phyloP scores from a whole-genome alignment of 164 flowering plant genomes.

The Magnolia kwangsiensis region DNA sequence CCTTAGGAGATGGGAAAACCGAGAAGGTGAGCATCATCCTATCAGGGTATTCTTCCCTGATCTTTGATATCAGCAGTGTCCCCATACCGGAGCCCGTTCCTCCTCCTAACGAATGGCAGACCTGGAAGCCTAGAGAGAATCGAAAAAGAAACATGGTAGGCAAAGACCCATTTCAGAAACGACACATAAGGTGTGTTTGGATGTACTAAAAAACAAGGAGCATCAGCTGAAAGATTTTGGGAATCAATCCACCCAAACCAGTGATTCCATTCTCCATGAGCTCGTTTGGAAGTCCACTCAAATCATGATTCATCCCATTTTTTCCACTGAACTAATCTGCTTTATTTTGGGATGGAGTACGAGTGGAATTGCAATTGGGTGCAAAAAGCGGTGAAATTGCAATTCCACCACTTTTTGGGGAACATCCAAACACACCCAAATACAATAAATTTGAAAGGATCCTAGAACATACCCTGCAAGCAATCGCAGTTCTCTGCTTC shows the following conservation, averaged over 20 bases:
- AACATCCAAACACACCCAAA: too few relatives aligned
- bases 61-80: constrained; percentile 53
- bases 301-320: too few relatives aligned
- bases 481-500: constrained; percentile 34
- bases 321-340: too few relatives aligned
- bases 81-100: constrained; percentile 69
- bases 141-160: background rate
- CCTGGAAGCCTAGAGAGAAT: constrained; percentile 42
- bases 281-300: background rate
- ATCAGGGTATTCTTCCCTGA: constrained; percentile 60
- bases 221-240: background rate
- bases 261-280: background rate
- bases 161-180: background rate
- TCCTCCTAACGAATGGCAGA: constrained; percentile 57
- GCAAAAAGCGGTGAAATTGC: too few relatives aligned
- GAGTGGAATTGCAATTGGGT: too few relatives aligned
- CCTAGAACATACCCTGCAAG: constrained; percentile 6
- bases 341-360: background rate
- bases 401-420: too few relatives aligned
- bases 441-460: background rate
- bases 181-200: background rate
- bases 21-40: constrained; percentile 62
- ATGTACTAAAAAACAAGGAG: background rate
- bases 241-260: background rate
- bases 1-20: constrained; percentile 54